phyloP scores from a whole-genome alignment of 192 early-diverging fungal genomes.

The Backusella australiensis region DNA sequence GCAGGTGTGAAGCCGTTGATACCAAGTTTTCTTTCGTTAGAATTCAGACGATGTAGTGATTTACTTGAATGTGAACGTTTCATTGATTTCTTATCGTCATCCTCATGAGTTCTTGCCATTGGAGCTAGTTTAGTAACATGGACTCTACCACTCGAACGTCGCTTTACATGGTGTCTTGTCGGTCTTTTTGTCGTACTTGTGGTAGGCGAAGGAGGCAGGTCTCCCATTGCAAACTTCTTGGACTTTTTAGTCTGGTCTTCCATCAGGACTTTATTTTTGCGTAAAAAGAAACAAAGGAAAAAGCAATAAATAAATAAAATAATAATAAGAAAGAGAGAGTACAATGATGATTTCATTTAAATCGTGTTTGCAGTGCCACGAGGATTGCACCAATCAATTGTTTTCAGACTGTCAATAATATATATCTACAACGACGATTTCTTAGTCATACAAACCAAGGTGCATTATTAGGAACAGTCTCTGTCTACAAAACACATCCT shows the following conservation, averaged over 20 bases:
- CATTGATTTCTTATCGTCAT: slow-evolving; percentile 17
- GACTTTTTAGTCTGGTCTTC: slow-evolving; percentile 2
- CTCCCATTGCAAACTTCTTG: slow-evolving; percentile 20
- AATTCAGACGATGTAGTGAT: slow-evolving; percentile 8
- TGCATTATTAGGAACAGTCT: neutral
- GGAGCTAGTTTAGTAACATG: slow-evolving; percentile 33
- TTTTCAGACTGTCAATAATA: neutral
- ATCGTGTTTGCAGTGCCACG: neutral
- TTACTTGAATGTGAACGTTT: slow-evolving; percentile 21
- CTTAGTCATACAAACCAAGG: neutral
- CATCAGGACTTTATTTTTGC: neutral
- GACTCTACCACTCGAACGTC: slow-evolving; percentile 29
- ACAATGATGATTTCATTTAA: slow-evolving; percentile 9
- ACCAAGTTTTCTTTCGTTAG: neutral
- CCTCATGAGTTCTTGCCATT: slow-evolving; percentile 26
- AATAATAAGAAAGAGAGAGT: neutral
- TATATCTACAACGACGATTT: neutral
- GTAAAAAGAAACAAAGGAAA: neutral
- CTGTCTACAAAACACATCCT: neutral
- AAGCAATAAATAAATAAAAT: neutral
- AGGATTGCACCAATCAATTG: slow-evolving; percentile 3
- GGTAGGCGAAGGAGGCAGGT: slow-evolving; percentile 14
- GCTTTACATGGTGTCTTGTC: slow-evolving; percentile 32
- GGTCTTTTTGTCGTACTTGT: slow-evolving; percentile 16
- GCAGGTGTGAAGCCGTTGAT: neutral